Conservation (phyloP, 305 asterid genomes). For the Fraxinus velutina region DNA sequence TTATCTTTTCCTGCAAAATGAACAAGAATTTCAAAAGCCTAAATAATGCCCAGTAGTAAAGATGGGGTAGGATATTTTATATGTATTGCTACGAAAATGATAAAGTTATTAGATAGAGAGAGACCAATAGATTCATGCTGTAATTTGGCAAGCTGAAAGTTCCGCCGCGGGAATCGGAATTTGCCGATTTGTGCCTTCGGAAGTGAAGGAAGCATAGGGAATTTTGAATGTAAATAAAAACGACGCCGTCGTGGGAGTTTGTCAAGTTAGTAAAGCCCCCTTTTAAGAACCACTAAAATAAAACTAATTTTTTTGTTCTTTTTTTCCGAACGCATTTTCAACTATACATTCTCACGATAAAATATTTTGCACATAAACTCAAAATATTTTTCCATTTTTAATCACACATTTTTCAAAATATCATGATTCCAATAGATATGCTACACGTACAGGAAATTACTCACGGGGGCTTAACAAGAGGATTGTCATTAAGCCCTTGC, state of each 20-base stretch:
- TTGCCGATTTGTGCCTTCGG: constrained; percentile 10
- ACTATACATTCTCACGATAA: too few relatives aligned
- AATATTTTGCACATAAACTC: too few relatives aligned
- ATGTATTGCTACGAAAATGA: neutral
- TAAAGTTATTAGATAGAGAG: neutral
- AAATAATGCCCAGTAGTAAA: neutral
- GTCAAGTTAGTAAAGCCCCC: neutral
- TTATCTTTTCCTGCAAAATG: constrained; percentile 49
- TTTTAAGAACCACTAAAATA: neutral
- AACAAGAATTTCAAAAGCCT: neutral
- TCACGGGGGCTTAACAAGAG: too few relatives aligned
- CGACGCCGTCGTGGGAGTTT: neutral
- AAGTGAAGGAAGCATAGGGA: neutral
- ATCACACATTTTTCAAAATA: too few relatives aligned
- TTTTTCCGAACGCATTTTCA: too few relatives aligned
- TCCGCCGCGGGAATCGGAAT: constrained; percentile 37
- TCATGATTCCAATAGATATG: too few relatives aligned
- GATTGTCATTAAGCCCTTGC: too few relatives aligned
- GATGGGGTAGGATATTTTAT: neutral
- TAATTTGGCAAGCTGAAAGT: neutral
- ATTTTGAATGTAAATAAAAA: neutral
- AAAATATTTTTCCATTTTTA: too few relatives aligned
- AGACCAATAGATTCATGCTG: constrained; percentile 44
- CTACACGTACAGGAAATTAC: too few relatives aligned
- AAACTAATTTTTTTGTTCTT: too few relatives aligned